These are phyloP conservation scores for Cavenderia fasciculata DNA, from an alignment of 78 protist species.

Conservation along the genomic window DNA sequence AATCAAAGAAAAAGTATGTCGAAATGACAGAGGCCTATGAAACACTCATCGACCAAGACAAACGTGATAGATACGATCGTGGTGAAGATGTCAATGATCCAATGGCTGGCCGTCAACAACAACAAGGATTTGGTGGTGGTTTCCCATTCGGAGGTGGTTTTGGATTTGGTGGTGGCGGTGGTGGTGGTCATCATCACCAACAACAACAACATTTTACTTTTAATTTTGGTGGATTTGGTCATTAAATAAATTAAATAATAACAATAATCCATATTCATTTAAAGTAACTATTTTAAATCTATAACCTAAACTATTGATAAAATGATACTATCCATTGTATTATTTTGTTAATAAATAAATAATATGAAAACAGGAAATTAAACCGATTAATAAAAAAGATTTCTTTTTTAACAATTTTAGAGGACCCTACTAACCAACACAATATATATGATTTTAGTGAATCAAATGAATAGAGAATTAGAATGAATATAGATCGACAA, in stretches of 20 bases:
- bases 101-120: conserved; percentile 3
- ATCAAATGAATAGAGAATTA: no score
- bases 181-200: conserved; percentile 22
- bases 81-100: conserved; percentile 56
- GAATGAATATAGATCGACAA: no score
- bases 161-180: conserved; percentile 6
- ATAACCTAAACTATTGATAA: no score
- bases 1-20: conserved; percentile 83
- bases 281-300: no score
- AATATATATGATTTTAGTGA: no score
- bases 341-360: background rate
- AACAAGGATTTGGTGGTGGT: conserved; percentile 2
- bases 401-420: no score
- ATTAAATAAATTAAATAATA: background rate
- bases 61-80: conserved; percentile 84
- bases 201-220: conserved; percentile 17
- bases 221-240: background rate
- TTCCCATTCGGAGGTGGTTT: conserved; percentile 29
- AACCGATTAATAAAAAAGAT: no score
- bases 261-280: no score
- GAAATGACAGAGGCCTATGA: conserved; percentile 86
- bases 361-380: no score
- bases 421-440: no score
- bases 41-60: conserved; percentile 74
- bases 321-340: background rate